Conservation (phyloP, 495 filamentous ascomycete species). For the Bathelium albidoporum region DNA sequence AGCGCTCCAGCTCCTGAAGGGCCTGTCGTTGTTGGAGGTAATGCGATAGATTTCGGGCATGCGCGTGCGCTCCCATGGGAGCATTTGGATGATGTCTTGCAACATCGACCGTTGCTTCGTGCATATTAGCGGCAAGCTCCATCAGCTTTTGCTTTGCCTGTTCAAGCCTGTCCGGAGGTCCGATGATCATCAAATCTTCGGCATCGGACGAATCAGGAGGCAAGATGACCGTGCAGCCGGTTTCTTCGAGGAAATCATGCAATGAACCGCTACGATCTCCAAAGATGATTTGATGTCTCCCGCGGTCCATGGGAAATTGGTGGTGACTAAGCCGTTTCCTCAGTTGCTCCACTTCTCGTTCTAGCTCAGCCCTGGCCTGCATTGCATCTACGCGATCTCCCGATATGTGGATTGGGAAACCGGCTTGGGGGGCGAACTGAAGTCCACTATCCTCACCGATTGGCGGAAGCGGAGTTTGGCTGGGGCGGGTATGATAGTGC, state of each 20-base stretch:
- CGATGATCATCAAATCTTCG: conserved; percentile 73
- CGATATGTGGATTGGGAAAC: conserved; percentile 67
- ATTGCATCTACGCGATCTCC: conserved; percentile 80
- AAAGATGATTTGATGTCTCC: conserved; percentile 83
- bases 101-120: conserved; percentile 66
- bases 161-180: conserved; percentile 60
- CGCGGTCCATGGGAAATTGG: conserved; percentile 62
- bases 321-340: conserved; percentile 58
- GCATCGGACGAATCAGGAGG: conserved; percentile 63
- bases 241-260: conserved; percentile 78
- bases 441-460: conserved; percentile 52
- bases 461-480: conserved; percentile 57
- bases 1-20: conserved; percentile 64
- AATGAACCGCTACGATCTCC: conserved; percentile 65
- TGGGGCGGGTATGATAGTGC: conserved; percentile 62
- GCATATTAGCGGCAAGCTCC: conserved; percentile 73
- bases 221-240: conserved; percentile 78
- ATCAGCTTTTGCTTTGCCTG: conserved; percentile 66
- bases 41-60: conserved; percentile 73
- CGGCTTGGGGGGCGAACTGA: conserved; percentile 53
- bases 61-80: conserved; percentile 56
- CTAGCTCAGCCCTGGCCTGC: conserved; percentile 66
- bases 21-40: conserved; percentile 70
- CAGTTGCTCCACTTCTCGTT: conserved; percentile 61
- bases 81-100: conserved; percentile 63